Percentiles rank a stretch among this genome's conserved stretches.
Conservation (phyloP, 2,329 filamentous ascomycete species). For the Fusarium longipes region DNA sequence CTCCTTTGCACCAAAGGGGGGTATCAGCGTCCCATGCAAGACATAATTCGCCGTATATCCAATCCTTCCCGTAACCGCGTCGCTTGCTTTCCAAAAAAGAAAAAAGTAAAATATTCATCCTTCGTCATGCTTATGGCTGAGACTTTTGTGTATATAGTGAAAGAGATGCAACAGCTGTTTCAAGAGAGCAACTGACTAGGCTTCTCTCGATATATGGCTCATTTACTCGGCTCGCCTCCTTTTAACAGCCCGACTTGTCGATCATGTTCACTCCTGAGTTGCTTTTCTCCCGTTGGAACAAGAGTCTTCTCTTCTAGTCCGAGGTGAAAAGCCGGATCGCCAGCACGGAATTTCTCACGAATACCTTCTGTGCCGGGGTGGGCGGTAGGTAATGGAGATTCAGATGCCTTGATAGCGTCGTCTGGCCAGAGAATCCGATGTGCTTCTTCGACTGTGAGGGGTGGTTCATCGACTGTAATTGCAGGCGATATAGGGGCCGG, state of each 20-base stretch:
- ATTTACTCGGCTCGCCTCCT: conserved; percentile 37
- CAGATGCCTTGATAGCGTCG: conserved; percentile 33
- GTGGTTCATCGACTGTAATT: conserved; percentile 46
- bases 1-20: conserved; percentile 32
- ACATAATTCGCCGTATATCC: conserved; percentile 3
- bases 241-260: conserved; percentile 43
- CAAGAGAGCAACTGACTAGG: not conserved
- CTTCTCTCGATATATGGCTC: not conserved
- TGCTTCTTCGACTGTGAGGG: conserved; percentile 56
- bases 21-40: conserved; percentile 29
- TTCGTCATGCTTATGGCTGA: not conserved
- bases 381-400: conserved; percentile 3
- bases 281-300: conserved; percentile 50
- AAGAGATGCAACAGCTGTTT: not conserved
- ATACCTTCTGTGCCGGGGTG: conserved; percentile 41
- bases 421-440: conserved; percentile 55
- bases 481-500: conserved; percentile 10
- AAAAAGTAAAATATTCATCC: not conserved
- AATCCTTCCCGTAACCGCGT: not conserved
- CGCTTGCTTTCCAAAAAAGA: conserved; percentile 11
- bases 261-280: conserved; percentile 51
- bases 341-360: conserved; percentile 56
- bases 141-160: not conserved
- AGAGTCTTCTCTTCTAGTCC: conserved; percentile 56
- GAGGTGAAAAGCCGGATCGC: conserved; percentile 50